Base-by-base conservation (phyloP, 345 rosid species). In the Noccaea bulbosa region DNA sequence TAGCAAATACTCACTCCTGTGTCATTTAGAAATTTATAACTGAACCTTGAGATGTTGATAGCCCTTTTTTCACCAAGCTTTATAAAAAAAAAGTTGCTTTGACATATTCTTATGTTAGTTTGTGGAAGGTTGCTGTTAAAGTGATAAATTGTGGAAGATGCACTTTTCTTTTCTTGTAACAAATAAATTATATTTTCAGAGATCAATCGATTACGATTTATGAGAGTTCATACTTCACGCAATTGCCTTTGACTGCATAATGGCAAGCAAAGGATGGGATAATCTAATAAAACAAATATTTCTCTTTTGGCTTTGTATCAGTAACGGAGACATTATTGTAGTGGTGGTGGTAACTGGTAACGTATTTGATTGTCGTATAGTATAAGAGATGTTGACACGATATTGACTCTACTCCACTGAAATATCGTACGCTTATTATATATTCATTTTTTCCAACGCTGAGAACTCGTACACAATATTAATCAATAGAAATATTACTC, bases 271-370 rank as follows among this genome's bases (percentile, higher is more conserved):
- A 49, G 43, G 43, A 70, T 59, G 67, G 44, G 60, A 40, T 47
- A 32, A 32, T 8, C 3, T n/a, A 40, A 49, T 11, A 51, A 62
- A 70, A 50, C 37, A 33, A 44, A 53, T 47, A 32, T 8, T 3
- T 27, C 30, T 27, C 0, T 32, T 51, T 64, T 57, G 45, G 66
- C 39, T 27, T 16, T 65, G 71, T 65, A 49, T 56, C 66, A 48
- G 16, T 48, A 58, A 73, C 20, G 61, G 60, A 17, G 46, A 65
- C 61, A 65, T 48, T 30, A 39, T 66, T 66, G 11, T 40, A 43
- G 20, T 40, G 61, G 67, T 45, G 41, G 72, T 55, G 38, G 66
- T 73, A 65, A 65, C 77, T 55, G 38, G 66, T 73, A 65, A 65
- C 77, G 60, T 58, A 51, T 58, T 48, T 48, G 40, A 30, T 49